Evolutionary conservation across 176 grass and related monocot genomes (phyloP).

Genomic region (Musa beccarii): DNA sequence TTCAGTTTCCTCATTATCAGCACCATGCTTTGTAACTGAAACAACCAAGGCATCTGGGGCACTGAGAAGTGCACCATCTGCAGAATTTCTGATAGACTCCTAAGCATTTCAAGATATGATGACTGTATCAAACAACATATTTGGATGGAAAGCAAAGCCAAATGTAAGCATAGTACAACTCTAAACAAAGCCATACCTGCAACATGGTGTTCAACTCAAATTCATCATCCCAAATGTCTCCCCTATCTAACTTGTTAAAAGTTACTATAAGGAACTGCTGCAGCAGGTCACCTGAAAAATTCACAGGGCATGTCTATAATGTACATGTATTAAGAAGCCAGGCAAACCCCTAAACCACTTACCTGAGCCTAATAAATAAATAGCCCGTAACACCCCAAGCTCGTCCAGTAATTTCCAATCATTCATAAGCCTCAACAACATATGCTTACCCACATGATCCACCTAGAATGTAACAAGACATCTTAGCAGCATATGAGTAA

Average conservation of each 20-base stretch:
- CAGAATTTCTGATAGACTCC: constrained; percentile 93
- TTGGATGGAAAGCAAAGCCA: neutral
- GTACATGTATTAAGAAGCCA: neutral
- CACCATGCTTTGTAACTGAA: constrained; percentile 43
- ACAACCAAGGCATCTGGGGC: constrained; percentile 78
- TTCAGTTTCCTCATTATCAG: constrained; percentile 34
- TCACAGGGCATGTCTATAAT: constrained; percentile 16
- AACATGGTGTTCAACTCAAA: constrained; percentile 93
- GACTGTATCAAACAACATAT: constrained; percentile 1
- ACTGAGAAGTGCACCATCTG: constrained; percentile 67
- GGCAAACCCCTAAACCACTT: neutral
- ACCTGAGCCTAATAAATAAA: constrained; percentile 98
- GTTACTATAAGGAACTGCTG: constrained; percentile 87
- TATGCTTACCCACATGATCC: constrained; percentile 75
- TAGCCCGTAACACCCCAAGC: constrained; percentile 74
- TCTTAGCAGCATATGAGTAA: neutral
- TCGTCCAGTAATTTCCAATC: constrained; percentile 96
- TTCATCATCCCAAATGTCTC: constrained; percentile 87
- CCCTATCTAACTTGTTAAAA: constrained; percentile 80
- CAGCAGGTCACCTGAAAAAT: constrained; percentile 76
- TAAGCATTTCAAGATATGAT: constrained; percentile 30
- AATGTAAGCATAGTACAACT: neutral
- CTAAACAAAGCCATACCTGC: constrained; percentile 47
- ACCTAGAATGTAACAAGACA: constrained; percentile 39
- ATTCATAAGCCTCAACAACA: constrained; percentile 69